phyloP scores from a whole-genome alignment of 2,329 filamentous ascomycete genomes.

The Fusarium sp. region DNA sequence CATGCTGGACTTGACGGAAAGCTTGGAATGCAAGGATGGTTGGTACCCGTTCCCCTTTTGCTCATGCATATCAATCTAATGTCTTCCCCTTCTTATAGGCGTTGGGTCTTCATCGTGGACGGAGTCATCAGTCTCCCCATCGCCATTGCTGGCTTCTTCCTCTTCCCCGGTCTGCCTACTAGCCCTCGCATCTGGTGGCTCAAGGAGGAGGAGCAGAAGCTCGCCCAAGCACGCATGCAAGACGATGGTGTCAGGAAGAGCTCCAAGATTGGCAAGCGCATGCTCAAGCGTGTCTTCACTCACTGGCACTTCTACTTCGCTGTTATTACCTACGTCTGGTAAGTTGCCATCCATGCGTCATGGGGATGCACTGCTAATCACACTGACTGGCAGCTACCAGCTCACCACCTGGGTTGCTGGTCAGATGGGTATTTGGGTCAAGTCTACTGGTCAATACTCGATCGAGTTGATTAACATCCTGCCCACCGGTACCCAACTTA shows the following conservation, averaged over 20 bases:
- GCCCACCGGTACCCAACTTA: background rate
- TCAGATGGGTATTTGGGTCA: background rate
- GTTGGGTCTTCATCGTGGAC: conserved; percentile 53
- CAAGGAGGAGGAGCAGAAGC: conserved; percentile 39
- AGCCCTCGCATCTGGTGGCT: conserved; percentile 44
- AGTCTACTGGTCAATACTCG: background rate
- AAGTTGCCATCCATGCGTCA: background rate
- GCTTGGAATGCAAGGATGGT: conserved; percentile 1
- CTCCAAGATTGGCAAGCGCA: conserved; percentile 40
- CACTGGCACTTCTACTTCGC: conserved; percentile 47
- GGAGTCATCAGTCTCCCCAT: conserved; percentile 49
- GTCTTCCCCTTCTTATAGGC: conserved; percentile 8
- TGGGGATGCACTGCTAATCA: background rate
- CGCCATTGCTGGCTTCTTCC: conserved; percentile 44
- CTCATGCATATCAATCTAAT: background rate
- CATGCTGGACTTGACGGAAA: conserved; percentile 29
- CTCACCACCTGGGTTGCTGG: background rate
- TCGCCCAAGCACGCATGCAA: conserved; percentile 42
- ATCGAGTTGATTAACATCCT: background rate
- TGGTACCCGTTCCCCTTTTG: background rate
- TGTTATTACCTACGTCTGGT: conserved; percentile 39
- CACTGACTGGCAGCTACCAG: background rate
- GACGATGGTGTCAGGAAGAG: conserved; percentile 38
- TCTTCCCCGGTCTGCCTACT: conserved; percentile 45
- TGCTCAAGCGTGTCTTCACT: conserved; percentile 43